Evolutionary conservation across 148 eudicot species (phyloP).

Genomic region (Drosera capensis): DNA sequence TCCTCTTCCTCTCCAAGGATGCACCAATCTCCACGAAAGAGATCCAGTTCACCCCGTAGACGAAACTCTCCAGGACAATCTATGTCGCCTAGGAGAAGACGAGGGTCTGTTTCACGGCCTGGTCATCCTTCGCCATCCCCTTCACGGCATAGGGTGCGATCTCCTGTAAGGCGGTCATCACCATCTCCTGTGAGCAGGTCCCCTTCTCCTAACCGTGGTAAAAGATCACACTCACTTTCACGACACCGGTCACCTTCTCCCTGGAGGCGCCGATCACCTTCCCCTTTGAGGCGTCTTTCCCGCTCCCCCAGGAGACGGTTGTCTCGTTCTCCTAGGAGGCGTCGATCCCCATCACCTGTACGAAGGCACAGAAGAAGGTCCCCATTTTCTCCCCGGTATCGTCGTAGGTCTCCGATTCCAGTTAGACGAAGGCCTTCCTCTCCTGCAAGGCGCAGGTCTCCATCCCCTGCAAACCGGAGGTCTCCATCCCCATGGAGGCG

Average conservation of each 20-base stretch:
- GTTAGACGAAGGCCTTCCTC: conserved; percentile 32
- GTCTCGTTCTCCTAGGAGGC: conserved; percentile 23
- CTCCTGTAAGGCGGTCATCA: conserved; percentile 9
- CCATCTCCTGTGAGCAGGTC: conserved; percentile 19
- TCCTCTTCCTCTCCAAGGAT: conserved; percentile 46
- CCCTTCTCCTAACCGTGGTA: too few species aligned
- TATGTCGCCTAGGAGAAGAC: conserved; percentile 20
- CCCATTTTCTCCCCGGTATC: conserved; percentile 31
- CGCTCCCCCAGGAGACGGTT: conserved; percentile 20
- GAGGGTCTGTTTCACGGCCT: conserved; percentile 5
- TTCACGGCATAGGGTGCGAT: conserved; percentile 13
- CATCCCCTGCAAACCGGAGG: conserved; percentile 11
- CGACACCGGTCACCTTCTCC: conserved; percentile 26
- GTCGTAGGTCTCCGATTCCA: conserved; percentile 27
- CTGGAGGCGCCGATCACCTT: conserved; percentile 18
- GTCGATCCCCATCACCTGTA: too few species aligned
- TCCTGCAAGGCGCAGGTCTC: conserved; percentile 26
- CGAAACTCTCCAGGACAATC: conserved; percentile 28
- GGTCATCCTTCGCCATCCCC: conserved; percentile 10
- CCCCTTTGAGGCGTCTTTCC: conserved; percentile 43
- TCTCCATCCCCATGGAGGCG: too few species aligned
- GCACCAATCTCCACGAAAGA: conserved; percentile 24
- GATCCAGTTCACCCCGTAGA: conserved; percentile 46
- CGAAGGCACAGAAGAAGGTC: too few species aligned
- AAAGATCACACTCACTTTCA: conserved; percentile 15